Base-by-base conservation (phyloP, 441 rosid species). In the Erysimum cheiri region DNA sequence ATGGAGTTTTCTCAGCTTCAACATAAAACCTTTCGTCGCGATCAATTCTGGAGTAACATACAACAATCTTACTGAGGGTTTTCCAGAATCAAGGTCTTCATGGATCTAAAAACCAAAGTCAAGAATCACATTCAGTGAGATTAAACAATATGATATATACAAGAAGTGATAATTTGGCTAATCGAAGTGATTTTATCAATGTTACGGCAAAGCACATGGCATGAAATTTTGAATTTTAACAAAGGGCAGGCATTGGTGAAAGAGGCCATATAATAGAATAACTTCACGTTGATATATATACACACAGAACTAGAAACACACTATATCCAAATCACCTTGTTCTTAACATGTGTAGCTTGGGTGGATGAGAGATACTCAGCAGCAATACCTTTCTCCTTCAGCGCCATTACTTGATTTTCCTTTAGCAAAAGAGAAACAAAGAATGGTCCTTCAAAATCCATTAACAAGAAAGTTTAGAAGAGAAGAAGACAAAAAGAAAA, bases 31-130 rank as follows among this genome's bases (percentile, higher is more conserved):
- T 26, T 86, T 40, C 0, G 97, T 94, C 15, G 94, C 97, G 43
- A 88, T 83, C 85, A 94, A 31, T 69, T 94, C 99, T 33, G 98
- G 99, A 47, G 99, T 92, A 29, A 88, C 99, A 82, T 94, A 94
- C 36, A 94, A 78, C 83, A 94, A 78, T 80, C 94, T 85, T 49
- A 84, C 48, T 17, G 87, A 82, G 33, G 99, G 98, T 70, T 84
- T 87, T 74, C 97, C 98, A 66, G 92, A 89, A 80, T 85, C 90
- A 74, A 92, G 88, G 68, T 95, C 97, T 79, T 88, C 97, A 33
- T 90, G 88, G 75, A 95, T 92, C 99, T 95, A 81, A 46, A 64
- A 69, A 56, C 15, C 28, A 36, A 70, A 78, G 3, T 7, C 40
- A 73, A 65, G 9, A 66, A 60, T 17, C 33, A 67, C 49, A 73